Evolutionary conservation across 768 basidiomycete genomes (phyloP).

Genomic region (Phallus indusiatus): DNA sequence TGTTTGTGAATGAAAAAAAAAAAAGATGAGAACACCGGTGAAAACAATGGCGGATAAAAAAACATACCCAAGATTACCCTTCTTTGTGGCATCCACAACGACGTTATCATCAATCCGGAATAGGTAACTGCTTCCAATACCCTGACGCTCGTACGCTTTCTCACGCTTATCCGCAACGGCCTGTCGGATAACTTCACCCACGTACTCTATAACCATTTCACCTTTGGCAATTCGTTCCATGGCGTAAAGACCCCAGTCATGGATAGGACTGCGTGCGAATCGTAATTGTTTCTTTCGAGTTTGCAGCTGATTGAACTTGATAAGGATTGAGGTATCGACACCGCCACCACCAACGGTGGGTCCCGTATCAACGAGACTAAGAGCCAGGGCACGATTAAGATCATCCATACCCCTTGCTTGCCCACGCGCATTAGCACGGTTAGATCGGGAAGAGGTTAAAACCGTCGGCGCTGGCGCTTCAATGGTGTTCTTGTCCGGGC

Average conservation of each 20-base stretch:
- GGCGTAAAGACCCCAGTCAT: conserved; percentile 97
- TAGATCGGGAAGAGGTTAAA: conserved; percentile 73
- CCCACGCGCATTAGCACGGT: conserved; percentile 85
- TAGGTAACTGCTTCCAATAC: conserved; percentile 95
- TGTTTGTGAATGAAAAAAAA: conserved; percentile 29
- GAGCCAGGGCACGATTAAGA: conserved; percentile 71
- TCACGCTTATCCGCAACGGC: conserved; percentile 95
- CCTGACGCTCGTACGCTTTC: conserved; percentile 93
- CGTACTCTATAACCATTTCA: conserved; percentile 99
- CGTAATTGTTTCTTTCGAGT: conserved; percentile 96
- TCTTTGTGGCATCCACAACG: conserved; percentile 98
- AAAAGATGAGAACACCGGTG: conserved; percentile 6
- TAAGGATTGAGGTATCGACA: conserved; percentile 16
- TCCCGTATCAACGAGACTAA: conserved; percentile 67
- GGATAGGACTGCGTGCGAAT: conserved; percentile 91
- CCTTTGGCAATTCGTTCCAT: conserved; percentile 90
- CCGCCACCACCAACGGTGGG: conserved; percentile 40
- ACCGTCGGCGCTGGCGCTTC: conserved; percentile 33
- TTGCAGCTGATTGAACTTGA: conserved; percentile 96
- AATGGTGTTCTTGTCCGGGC: not conserved
- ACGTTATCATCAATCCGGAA: conserved; percentile 97
- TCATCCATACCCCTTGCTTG: conserved; percentile 91
- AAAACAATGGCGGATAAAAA: conserved; percentile 7
- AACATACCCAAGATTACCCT: conserved; percentile 93
- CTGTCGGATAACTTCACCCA: conserved; percentile 92